Evolutionary conservation across 2,329 filamentous ascomycete genomes (phyloP), one percentile per base, ranked within the genome.

Genomic region (Pseudogymnoascus sp.): DNA sequence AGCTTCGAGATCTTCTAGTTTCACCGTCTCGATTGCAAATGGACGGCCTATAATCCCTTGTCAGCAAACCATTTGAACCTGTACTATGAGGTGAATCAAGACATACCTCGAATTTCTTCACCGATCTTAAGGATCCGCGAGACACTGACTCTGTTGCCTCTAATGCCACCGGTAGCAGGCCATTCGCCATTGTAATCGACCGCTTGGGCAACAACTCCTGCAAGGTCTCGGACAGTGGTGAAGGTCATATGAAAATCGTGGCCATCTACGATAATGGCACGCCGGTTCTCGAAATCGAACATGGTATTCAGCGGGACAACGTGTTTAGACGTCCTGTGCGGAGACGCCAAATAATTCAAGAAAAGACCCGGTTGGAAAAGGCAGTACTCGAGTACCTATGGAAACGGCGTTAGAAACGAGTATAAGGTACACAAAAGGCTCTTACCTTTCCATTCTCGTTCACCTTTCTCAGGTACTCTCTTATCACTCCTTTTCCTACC

Each of bases 341-440:
- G 78, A 60, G 73, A 71, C 14, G 74, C 76, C 11, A 81, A 72
- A 71, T 81, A 81, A 66, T 81, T 73, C 35, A 77, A 65, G 67
- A 80, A 79, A 16, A 76, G 63, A 4, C 77, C 77, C 1, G 77
- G 75, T 60, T 80, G 78, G 70, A 82, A 81, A 1, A 79, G 70
- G 25, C 70, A 75, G 67, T 81, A 81, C 59, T 81, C 76, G 4
- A 80, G 70, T 14, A 78, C 70, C 74, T 77, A 60, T 12, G 9
- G 38, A 6, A 6, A 7, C 35, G 6, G 18, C 20, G 20, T 41
- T 16, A 54, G 16, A 25, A 32, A 30, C 3, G 20, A 12, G 1
- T 8, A 39, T 32, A 18, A 3, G 0, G 14, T 3, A 2, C 12
- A 16, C 11, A 8, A 30, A 18, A 18, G 1, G 20, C 28, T 18